Base-by-base conservation (phyloP, 2,329 filamentous ascomycete species). In the Apiospora malaysiana region DNA sequence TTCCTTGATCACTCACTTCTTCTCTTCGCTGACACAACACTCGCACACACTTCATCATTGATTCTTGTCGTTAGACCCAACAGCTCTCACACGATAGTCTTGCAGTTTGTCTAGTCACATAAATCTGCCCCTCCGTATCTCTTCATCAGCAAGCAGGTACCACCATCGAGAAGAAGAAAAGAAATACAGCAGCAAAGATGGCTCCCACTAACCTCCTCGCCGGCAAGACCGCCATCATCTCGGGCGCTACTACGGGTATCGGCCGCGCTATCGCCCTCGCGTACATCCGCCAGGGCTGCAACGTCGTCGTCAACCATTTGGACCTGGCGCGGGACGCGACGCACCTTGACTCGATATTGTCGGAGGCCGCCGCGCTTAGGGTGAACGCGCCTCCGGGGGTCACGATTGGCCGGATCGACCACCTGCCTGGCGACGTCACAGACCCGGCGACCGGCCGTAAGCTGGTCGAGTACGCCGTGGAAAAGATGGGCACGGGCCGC, bases 171-270 rank as follows among this genome's bases (percentile, higher is more conserved):
- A 49, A 25, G n/a, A 49, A 25, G 9, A 14, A 63, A n/a, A 32
- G 3, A 32, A 6, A 3, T 32, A 32, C 32, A 32, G 3, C 6
- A 32, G 18, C 12, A 16, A 66, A n/a, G 43, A 87, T 87, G 85
- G 78, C 84, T 6, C 74, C 78, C 63, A 77, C 82, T 23, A 84
- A 85, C 74, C 87, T 96, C 75, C 89, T 97, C 71, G 79, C 83
- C 70, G 90, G 89, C 80, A 97, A 97, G 82, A 92, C 91, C 16
- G 93, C 93, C 81, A 92, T 94, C 79, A 94, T 97, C 77, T 97
- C 94, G 0, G 94, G 94, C 74, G 94, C 93, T 71, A 92, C 92
- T 4, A 97, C 94, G 7, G 94, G 94, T 70, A 97, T 97, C 76
- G 94, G 94, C 69, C 89, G 93, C 74, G 94, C 94, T 75, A 97